A percentile compares a stretch with the other conserved stretches of the same genome.
These are phyloP conservation scores for Trichosporon asahii DNA, from an alignment of 1,284 basidiomycete genomes.

Conservation along the genomic window DNA sequence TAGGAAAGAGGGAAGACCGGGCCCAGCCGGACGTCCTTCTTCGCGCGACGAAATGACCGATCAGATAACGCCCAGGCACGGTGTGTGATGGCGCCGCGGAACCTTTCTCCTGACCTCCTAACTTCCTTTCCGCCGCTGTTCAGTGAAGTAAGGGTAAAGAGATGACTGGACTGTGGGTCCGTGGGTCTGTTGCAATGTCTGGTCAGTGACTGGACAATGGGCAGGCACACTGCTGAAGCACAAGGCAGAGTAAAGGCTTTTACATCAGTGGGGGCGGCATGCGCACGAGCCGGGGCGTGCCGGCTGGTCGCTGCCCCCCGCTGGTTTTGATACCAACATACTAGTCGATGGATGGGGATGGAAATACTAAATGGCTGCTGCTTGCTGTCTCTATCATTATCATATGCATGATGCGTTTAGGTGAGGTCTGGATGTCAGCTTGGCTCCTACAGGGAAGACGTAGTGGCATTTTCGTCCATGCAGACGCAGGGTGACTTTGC, in stretches of 20 bases:
- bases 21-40: not conserved
- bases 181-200: not conserved
- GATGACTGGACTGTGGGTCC: not conserved
- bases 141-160: too few relatives aligned
- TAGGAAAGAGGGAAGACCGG: not conserved
- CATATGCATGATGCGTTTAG: slow-evolving; percentile 5
- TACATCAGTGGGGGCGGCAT: not conserved
- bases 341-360: slow-evolving; percentile 1
- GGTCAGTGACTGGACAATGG: not conserved
- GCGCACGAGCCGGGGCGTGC: not conserved
- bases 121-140: too few relatives aligned
- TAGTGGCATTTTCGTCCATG: too few relatives aligned
- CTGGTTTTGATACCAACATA: slow-evolving; percentile 5
- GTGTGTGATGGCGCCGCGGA: not conserved
- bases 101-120: too few relatives aligned
- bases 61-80: not conserved
- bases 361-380: slow-evolving; percentile 7
- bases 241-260: not conserved
- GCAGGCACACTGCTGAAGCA: not conserved
- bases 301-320: not conserved
- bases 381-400: slow-evolving; percentile 7
- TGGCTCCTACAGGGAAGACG: too few relatives aligned
- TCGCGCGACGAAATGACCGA: not conserved
- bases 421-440: slow-evolving; percentile 7
- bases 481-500: not conserved